These are phyloP conservation scores for Beta lomatogona DNA, from an alignment of 179 eudicot species.

Conservation along the genomic window DNA sequence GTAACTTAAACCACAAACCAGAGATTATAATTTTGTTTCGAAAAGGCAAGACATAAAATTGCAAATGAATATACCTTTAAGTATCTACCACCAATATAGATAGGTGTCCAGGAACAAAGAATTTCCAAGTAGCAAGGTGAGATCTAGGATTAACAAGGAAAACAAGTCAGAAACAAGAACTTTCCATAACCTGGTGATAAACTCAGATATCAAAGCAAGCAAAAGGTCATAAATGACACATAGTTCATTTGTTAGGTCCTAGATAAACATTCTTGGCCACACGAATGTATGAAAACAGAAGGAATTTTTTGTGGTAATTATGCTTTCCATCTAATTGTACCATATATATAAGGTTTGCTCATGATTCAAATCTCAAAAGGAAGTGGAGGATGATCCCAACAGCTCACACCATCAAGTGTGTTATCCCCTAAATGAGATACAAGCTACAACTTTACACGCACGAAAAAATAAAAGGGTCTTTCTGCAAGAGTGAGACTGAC, in stretches of 20 bases:
- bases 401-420: no score
- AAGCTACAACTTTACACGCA: neutral
- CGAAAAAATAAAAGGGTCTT: neutral
- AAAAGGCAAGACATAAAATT: neutral
- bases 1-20: neutral
- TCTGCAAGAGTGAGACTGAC: neutral
- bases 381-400: neutral
- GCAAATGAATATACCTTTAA: slow-evolving; percentile 59
- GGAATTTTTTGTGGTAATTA: neutral
- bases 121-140: slow-evolving; percentile 61
- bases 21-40: neutral
- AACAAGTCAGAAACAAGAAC: neutral
- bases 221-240: neutral
- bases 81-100: slow-evolving; percentile 91
- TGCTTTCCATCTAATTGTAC: neutral
- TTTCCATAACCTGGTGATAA: neutral
- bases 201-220: neutral
- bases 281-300: neutral
- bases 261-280: neutral
- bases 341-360: neutral
- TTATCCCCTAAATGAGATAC: neutral
- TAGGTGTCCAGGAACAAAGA: slow-evolving; percentile 54
- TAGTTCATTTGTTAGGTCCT: neutral
- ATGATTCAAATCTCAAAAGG: neutral
- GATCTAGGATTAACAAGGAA: slow-evolving; percentile 39